phyloP scores from a whole-genome alignment of 495 filamentous ascomycete genomes.

The Penicillium pancosmium region DNA sequence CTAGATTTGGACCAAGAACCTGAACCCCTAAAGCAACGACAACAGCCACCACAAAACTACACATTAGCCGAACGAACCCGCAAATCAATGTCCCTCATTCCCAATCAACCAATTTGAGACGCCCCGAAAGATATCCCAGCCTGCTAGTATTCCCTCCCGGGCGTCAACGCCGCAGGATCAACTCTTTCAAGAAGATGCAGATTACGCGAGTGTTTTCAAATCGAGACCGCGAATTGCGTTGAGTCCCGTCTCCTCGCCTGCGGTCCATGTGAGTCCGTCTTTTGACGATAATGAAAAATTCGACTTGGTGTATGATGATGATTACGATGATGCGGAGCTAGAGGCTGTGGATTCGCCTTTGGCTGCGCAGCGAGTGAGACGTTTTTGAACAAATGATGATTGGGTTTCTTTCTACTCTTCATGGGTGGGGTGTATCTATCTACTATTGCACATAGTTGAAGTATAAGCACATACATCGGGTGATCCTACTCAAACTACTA shows the following conservation, averaged over 20 bases:
- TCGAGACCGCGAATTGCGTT: slow-evolving; percentile 76
- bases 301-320: slow-evolving; percentile 28
- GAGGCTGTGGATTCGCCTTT: slow-evolving; percentile 27
- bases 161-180: slow-evolving; percentile 58
- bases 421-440: neutral
- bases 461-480: no score
- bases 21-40: slow-evolving; percentile 30
- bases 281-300: slow-evolving; percentile 34
- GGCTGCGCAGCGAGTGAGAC: slow-evolving; percentile 14
- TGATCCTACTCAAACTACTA: no score
- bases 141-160: slow-evolving; percentile 22
- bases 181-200: slow-evolving; percentile 67
- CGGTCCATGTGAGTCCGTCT: slow-evolving; percentile 42
- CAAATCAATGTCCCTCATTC: slow-evolving; percentile 73
- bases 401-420: neutral
- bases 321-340: slow-evolving; percentile 16
- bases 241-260: slow-evolving; percentile 70
- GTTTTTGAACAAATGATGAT: slow-evolving; percentile 1
- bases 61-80: slow-evolving; percentile 73
- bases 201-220: slow-evolving; percentile 85
- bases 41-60: slow-evolving; percentile 33
- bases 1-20: slow-evolving; percentile 25
- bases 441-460: neutral
- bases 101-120: slow-evolving; percentile 66
- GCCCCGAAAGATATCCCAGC: slow-evolving; percentile 39